These are phyloP conservation scores for Seminavis robusta DNA, from an alignment of 108 stramenopile genomes.

Conservation along the genomic window DNA sequence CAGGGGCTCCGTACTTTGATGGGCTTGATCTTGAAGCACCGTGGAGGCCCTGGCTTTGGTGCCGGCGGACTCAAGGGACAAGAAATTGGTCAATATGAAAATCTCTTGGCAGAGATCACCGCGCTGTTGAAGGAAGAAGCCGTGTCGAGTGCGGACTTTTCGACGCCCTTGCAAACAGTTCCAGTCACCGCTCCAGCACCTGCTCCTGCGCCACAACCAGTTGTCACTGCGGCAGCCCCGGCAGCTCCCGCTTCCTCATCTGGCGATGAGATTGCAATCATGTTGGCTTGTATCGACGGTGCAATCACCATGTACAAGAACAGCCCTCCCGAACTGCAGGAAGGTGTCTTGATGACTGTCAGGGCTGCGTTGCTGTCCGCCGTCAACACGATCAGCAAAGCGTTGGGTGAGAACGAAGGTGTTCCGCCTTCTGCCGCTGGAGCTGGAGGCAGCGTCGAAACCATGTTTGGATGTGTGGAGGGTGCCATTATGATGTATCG, in stretches of 20 bases:
- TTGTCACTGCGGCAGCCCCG: conserved; percentile 10
- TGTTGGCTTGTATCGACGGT: conserved; percentile 77
- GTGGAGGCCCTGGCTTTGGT: conserved; percentile 86
- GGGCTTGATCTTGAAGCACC: conserved; percentile 81
- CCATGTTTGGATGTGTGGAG: conserved; percentile 70
- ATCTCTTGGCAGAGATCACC: conserved; percentile 35
- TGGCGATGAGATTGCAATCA: conserved; percentile 11
- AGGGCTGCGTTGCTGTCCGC: conserved; percentile 72
- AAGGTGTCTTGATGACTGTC: conserved; percentile 48
- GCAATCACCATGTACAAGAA: conserved; percentile 79
- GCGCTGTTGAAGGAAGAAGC: conserved; percentile 45
- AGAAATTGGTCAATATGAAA: conserved; percentile 54
- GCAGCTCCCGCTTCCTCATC: conserved; percentile 7
- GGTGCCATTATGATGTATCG: conserved; percentile 76
- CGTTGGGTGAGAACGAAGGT: conserved; percentile 8
- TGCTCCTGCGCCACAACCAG: not conserved
- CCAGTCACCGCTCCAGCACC: not conserved
- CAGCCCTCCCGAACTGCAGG: conserved; percentile 45
- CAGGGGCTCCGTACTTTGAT: conserved; percentile 60
- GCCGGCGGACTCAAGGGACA: conserved; percentile 56
- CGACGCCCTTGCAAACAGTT: not conserved
- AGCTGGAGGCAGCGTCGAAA: conserved; percentile 28
- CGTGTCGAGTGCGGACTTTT: not conserved
- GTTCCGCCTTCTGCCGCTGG: conserved; percentile 1
- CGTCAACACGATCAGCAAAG: conserved; percentile 40